A percentile compares a stretch with the other conserved stretches of the same genome.
Conservation (phyloP, 768 basidiomycete genomes). For the Leccinum pellstonianum region DNA sequence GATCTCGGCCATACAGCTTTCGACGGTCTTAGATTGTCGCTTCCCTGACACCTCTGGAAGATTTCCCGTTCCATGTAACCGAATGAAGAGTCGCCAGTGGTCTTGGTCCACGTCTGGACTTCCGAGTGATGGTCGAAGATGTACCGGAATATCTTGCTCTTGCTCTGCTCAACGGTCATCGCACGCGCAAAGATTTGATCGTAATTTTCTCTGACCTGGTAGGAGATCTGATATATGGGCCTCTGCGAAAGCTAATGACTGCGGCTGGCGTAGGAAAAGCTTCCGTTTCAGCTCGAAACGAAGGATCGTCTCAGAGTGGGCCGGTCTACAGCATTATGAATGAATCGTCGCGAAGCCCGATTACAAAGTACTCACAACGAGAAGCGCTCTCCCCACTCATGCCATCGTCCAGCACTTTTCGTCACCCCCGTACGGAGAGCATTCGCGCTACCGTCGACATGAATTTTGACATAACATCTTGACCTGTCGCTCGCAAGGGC, state of each 20-base stretch:
- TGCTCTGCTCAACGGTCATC: slow-evolving; percentile 4
- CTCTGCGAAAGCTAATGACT: slow-evolving; percentile 18
- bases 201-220: background rate
- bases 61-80: slow-evolving; percentile 13
- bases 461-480: slow-evolving; percentile 25
- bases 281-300: slow-evolving; percentile 28
- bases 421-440: slow-evolving; percentile 13
- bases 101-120: background rate
- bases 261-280: slow-evolving; percentile 6
- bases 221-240: slow-evolving; percentile 20
- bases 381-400: slow-evolving; percentile 26
- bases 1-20: slow-evolving; percentile 22
- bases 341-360: background rate
- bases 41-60: background rate
- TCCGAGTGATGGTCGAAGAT: slow-evolving; percentile 13
- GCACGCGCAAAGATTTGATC: background rate
- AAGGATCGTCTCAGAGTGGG: slow-evolving; percentile 16
- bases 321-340: slow-evolving; percentile 9
- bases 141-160: slow-evolving; percentile 16
- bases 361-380: slow-evolving; percentile 14
- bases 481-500: slow-evolving; percentile 19
- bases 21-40: slow-evolving; percentile 6
- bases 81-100: slow-evolving; percentile 25
- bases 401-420: slow-evolving; percentile 14
- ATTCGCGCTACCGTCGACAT: slow-evolving; percentile 18